Percentiles rank a stretch among this genome's conserved stretches.
phyloP scores from a whole-genome alignment of 257 asterid species.

The Nicotiana sylvestris region DNA sequence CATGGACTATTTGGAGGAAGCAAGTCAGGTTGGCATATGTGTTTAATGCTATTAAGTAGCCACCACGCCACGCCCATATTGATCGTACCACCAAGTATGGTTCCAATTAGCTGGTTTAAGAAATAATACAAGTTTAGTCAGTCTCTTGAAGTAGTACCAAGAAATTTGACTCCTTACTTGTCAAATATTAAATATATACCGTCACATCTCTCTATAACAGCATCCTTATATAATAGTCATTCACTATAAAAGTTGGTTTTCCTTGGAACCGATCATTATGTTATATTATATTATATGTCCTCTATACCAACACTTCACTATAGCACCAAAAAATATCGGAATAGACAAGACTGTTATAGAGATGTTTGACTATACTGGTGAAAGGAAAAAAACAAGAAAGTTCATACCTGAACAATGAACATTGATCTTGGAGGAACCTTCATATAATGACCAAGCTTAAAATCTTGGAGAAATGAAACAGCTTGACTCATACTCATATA shows the following conservation, averaged over 20 bases:
- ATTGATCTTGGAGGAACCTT: conserved; percentile 79
- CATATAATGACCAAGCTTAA: conserved; percentile 85
- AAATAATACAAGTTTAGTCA: background rate
- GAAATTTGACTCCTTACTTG: background rate
- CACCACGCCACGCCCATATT: conserved; percentile 63
- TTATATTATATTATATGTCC: too few species aligned
- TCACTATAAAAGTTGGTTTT: too few species aligned
- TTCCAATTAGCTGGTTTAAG: conserved; percentile 43
- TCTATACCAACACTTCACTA: too few species aligned
- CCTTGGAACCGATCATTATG: too few species aligned
- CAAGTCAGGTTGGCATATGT: conserved; percentile 47
- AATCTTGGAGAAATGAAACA: conserved; percentile 62
- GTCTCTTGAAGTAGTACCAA: background rate
- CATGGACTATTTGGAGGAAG: conserved; percentile 68
- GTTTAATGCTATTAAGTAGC: conserved; percentile 33
- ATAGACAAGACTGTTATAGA: too few species aligned
- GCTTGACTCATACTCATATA: conserved; percentile 81
- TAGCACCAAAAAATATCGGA: too few species aligned
- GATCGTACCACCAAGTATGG: conserved; percentile 57
- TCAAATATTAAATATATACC: background rate
- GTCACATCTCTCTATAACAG: too few species aligned
- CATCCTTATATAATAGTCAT: too few species aligned
- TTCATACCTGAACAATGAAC: conserved; percentile 72
- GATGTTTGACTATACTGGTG: too few species aligned
- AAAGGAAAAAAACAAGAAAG: background rate